Base-by-base conservation (phyloP, 2,329 filamentous ascomycete genomes). In the Parafenestella ontariensis region DNA sequence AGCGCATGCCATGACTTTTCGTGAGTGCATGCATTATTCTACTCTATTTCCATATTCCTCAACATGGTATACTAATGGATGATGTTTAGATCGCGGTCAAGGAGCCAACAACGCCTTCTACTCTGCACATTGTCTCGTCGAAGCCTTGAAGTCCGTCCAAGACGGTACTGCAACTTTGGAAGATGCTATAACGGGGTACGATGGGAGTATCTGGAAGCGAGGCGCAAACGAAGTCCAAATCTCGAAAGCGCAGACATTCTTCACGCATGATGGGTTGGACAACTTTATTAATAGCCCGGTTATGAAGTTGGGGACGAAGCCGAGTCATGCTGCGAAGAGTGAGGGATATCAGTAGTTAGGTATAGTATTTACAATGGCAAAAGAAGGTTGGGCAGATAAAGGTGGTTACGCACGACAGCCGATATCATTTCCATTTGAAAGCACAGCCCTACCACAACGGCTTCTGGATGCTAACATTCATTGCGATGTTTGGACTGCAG, bases 1-100 rank as follows among this genome's bases (percentile, higher is more conserved):
- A 28, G 75, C 74, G n/a, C 75, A 77, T 58, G 69, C 75, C 3
- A 78, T 78, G 76, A 76, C 75, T 0, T 75, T 74, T 15, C 73
- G 66, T 72, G n/a, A n/a, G n/a, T n/a, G n/a, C n/a, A n/a, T n/a
- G n/a, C n/a, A n/a, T n/a, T n/a, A n/a, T n/a, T n/a, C n/a, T n/a
- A n/a, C n/a, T n/a, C n/a, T n/a, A n/a, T n/a, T n/a, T n/a, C n/a
- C n/a, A n/a, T n/a, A n/a, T n/a, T n/a, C n/a, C n/a, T n/a, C 10
- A 40, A 9, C 13, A 10, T 10, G 15, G 4, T 17, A 18, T 21
- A 26, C 56, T 58, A 3, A 57, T 40, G 5, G 23, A 1, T 1
- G 2, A 3, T 41, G 20, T 23, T 33, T 36, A 75, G 70, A 76
- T 44, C 72, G 73, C n/a, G 74, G 72, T 1, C 74, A 76, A 58